These are phyloP conservation scores for Nidula microcarpa DNA, from an alignment of 768 basidiomycete genomes.

Conservation along the genomic window DNA sequence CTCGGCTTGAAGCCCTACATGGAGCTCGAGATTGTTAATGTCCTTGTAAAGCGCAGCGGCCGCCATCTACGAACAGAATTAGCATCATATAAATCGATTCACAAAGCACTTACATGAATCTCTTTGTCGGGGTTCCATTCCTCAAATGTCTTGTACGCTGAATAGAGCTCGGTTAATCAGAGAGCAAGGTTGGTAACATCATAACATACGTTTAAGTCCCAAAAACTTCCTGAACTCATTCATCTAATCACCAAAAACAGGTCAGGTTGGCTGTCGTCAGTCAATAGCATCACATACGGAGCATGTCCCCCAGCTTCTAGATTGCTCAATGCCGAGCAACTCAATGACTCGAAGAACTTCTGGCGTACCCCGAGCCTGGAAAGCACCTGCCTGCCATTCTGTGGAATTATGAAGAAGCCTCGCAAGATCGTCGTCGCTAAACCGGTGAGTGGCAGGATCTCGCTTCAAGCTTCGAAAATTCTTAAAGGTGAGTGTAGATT, in stretches of 20 bases:
- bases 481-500: not conserved
- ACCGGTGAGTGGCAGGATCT: slow-evolving; percentile 42
- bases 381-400: slow-evolving; percentile 55
- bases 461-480: slow-evolving; percentile 40
- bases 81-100: not conserved
- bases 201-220: slow-evolving; percentile 56
- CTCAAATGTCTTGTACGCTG: slow-evolving; percentile 60
- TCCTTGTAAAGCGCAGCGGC: slow-evolving; percentile 66
- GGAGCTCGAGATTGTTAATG: slow-evolving; percentile 77
- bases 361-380: slow-evolving; percentile 67
- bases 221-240: slow-evolving; percentile 75
- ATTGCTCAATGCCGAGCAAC: slow-evolving; percentile 64
- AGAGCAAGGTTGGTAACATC: not conserved
- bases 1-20: slow-evolving; percentile 75
- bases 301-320: slow-evolving; percentile 68
- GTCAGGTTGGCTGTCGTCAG: slow-evolving; percentile 1
- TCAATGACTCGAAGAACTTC: slow-evolving; percentile 65
- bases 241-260: slow-evolving; percentile 28
- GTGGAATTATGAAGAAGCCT: slow-evolving; percentile 61
- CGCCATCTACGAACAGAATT: slow-evolving; percentile 36
- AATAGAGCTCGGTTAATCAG: not conserved
- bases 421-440: slow-evolving; percentile 63
- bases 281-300: slow-evolving; percentile 39
- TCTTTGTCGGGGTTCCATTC: slow-evolving; percentile 69
- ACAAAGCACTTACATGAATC: slow-evolving; percentile 42